These are phyloP conservation scores for Rhizopus microsporus DNA, from an alignment of 371 early-diverging fungal species.

Conservation along the genomic window DNA sequence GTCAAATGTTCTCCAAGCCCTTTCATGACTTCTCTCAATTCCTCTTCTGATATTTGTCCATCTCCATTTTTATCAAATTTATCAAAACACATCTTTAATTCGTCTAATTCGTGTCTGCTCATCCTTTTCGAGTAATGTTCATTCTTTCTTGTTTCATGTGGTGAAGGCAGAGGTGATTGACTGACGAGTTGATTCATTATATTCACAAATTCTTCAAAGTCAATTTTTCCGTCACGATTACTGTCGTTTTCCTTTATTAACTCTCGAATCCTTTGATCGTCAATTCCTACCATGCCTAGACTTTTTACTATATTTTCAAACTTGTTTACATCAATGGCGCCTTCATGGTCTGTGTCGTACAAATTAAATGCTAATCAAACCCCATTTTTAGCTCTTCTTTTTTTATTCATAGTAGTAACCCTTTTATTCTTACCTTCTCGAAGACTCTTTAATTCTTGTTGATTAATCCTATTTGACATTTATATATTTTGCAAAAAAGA, in stretches of 20 bases:
- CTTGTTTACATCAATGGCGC: constrained; percentile 17
- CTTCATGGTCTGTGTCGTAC: constrained; percentile 29
- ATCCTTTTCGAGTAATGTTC: constrained; percentile 15
- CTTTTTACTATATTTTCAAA: constrained; percentile 25
- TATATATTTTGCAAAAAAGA: background rate
- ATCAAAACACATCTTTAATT: constrained; percentile 26
- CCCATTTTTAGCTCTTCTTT: too few species aligned
- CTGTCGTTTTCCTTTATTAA: constrained; percentile 16
- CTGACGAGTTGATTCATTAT: constrained; percentile 52
- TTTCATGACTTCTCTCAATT: constrained; percentile 69
- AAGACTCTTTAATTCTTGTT: constrained; percentile 27
- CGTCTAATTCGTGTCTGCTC: constrained; percentile 41
- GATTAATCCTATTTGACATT: background rate
- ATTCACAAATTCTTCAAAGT: constrained; percentile 73
- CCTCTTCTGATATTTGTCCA: constrained; percentile 68
- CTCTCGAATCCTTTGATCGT: constrained; percentile 8
- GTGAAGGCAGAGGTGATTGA: background rate
- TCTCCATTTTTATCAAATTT: constrained; percentile 75
- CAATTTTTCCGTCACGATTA: constrained; percentile 51
- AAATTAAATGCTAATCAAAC: constrained; percentile 20
- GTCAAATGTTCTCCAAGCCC: constrained; percentile 73
- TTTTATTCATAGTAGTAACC: background rate
- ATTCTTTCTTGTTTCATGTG: background rate
- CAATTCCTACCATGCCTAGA: constrained; percentile 10
- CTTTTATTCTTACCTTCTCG: constrained; percentile 16